Conservation (phyloP, 2,329 filamentous ascomycete genomes). For the Ceratocystis diversiconidia region DNA sequence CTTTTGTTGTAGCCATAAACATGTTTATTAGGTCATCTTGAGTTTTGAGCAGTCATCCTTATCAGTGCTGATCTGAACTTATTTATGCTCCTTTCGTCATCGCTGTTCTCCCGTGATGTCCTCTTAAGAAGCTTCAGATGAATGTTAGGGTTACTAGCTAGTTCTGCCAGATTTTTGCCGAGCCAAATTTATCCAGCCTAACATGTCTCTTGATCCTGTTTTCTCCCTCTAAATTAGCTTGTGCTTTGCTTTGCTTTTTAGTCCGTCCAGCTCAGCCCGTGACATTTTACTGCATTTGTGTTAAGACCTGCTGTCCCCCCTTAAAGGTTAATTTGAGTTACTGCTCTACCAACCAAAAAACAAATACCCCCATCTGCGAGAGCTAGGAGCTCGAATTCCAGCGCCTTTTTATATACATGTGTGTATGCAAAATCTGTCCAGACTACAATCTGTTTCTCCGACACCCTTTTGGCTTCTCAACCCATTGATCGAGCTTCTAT, state of each 20-base stretch:
- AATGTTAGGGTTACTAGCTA: not conserved
- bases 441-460: not conserved
- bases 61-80: too few relatives aligned
- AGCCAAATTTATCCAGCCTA: not conserved
- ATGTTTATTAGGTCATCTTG: not conserved
- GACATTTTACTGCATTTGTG: not conserved
- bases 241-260: not conserved
- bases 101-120: not conserved
- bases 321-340: slow-evolving; percentile 2
- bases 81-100: not conserved
- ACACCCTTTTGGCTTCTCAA: not conserved
- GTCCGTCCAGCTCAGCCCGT: not conserved
- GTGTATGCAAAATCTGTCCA: not conserved
- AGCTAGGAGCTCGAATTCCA: not conserved
- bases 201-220: slow-evolving; percentile 3
- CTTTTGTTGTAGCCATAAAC: not conserved
- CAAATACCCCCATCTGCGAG: not conserved
- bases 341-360: not conserved
- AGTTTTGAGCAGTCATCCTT: not conserved
- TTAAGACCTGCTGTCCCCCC: not conserved
- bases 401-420: not conserved
- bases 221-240: not conserved
- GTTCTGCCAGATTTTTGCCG: not conserved
- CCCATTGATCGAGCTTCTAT: not conserved
- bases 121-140: not conserved